Evolutionary conservation across 352 stramenopile genomes (phyloP).

Genomic region (Blastocystis hominis): DNA sequence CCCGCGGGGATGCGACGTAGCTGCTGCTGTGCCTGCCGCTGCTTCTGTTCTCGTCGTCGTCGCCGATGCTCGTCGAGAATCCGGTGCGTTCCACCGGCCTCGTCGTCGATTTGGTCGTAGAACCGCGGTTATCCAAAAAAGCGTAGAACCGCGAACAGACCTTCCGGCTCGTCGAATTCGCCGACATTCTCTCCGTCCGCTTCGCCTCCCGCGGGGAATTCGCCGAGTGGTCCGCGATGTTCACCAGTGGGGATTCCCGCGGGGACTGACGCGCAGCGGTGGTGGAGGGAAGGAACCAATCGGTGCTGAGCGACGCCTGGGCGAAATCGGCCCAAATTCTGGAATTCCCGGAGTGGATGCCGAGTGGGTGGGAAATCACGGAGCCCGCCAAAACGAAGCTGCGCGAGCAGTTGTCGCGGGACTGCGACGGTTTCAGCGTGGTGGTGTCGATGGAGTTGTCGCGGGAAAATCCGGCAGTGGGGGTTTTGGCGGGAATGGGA

Average conservation of each 20-base stretch:
- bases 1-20: background rate
- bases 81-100: background rate
- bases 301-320: slow-evolving; percentile 13
- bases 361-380: background rate
- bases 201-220: background rate
- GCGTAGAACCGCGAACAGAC: background rate
- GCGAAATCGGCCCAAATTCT: background rate
- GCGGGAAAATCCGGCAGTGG: background rate
- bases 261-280: background rate
- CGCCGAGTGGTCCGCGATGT: background rate
- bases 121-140: background rate
- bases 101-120: background rate
- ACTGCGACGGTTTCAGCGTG: background rate
- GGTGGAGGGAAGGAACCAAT: background rate
- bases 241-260: background rate
- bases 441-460: background rate
- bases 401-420: background rate
- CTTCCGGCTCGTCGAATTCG: background rate
- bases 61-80: slow-evolving; percentile 1
- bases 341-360: background rate
- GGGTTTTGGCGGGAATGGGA: background rate
- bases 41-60: slow-evolving; percentile 32
- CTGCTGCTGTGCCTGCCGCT: slow-evolving; percentile 2
- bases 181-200: background rate
- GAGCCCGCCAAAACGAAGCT: background rate